These are phyloP conservation scores for Mallotus nudiflorus DNA, from an alignment of 345 rosid species.

Conservation along the genomic window DNA sequence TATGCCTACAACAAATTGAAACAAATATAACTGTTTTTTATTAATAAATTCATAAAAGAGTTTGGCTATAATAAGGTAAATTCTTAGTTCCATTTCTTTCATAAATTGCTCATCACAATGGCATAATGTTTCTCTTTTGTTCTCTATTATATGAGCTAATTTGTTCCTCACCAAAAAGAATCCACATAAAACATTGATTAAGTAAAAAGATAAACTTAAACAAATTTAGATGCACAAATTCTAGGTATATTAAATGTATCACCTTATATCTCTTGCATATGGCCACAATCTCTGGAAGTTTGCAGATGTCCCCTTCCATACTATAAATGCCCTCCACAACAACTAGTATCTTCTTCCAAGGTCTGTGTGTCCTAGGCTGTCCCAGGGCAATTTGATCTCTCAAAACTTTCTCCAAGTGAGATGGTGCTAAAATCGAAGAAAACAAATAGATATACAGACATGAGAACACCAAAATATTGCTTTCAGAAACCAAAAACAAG, in stretches of 20 bases:
- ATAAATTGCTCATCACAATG: background rate
- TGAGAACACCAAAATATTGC: background rate
- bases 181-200: too few relatives aligned
- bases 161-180: too few relatives aligned
- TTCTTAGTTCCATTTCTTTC: too few relatives aligned
- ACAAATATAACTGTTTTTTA: background rate
- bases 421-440: constrained; percentile 58
- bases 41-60: too few relatives aligned
- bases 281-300: constrained; percentile 86
- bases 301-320: constrained; percentile 94
- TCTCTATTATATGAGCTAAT: too few relatives aligned
- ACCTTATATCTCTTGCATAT: constrained; percentile 97
- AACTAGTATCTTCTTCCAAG: constrained; percentile 95
- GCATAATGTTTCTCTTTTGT: background rate
- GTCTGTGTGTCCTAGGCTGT: constrained; percentile 88
- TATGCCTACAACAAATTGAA: constrained; percentile 50
- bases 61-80: too few relatives aligned
- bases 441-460: background rate
- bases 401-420: constrained; percentile 89
- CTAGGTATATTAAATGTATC: background rate
- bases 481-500: background rate
- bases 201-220: background rate
- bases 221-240: background rate
- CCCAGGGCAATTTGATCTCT: constrained; percentile 95
- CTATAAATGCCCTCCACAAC: constrained; percentile 92